Conservation (phyloP, 2,329 filamentous ascomycete genomes). For the Blastomyces percursus region DNA sequence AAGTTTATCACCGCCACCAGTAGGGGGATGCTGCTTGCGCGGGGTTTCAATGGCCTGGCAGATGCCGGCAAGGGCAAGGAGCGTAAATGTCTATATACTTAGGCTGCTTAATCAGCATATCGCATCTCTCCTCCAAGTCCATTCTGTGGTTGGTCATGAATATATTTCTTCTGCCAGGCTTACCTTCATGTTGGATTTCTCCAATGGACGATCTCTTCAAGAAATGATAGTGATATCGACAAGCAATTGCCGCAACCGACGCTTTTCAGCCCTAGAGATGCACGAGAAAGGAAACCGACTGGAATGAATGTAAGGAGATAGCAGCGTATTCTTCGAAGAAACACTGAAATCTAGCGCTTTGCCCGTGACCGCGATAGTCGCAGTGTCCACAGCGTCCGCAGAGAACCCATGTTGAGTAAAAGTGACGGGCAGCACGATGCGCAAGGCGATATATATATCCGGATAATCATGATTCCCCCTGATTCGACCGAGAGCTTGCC, state of each 20-base stretch:
- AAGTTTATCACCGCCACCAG: constrained; percentile 45
- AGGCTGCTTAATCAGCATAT: not conserved
- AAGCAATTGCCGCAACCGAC: not conserved
- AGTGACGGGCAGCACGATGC: not conserved
- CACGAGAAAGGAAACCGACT: not conserved
- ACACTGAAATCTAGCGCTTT: not conserved
- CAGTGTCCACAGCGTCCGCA: not conserved
- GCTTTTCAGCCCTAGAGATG: not conserved
- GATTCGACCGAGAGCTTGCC: not conserved
- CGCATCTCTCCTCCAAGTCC: not conserved
- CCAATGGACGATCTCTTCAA: not conserved
- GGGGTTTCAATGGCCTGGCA: constrained; percentile 38
- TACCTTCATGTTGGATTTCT: not conserved
- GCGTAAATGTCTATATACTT: not conserved
- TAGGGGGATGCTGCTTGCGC: constrained; percentile 45
- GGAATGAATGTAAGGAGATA: not conserved
- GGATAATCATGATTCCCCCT: not conserved
- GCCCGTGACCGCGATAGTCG: not conserved
- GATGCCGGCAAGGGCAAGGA: constrained; percentile 14
- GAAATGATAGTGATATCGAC: too few species aligned
- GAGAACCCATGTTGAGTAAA: not conserved
- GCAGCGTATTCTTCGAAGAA: not conserved
- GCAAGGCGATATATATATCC: not conserved
- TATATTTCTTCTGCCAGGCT: not conserved
- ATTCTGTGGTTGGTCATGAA: not conserved